Base-by-base conservation (phyloP, 352 stramenopile species). In the Globisporangium spinosum region DNA sequence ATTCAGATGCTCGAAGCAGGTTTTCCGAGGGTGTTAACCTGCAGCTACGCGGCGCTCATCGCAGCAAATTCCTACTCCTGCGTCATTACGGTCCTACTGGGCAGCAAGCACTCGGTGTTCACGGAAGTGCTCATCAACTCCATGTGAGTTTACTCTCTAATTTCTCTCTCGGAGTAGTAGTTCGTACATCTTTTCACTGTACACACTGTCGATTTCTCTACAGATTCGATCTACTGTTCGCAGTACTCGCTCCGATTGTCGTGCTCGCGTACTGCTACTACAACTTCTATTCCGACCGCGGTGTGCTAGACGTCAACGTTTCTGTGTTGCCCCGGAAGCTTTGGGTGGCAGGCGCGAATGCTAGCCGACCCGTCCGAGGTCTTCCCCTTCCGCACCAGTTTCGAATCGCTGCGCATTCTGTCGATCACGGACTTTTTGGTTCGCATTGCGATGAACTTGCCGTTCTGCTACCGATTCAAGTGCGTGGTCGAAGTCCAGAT, bases 341-440 rank as follows among this genome's bases (percentile, higher is more conserved):
- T 43, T 15, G 35, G 17, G 35, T 10, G 35, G 9, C 35, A 43
- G 35, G 35, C 35, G 35, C 35, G 35, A 15, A 40, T 8, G 35
- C 35, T 43, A 12, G 10, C 35, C 35, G 35, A 43, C 10, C 76
- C 70, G 1, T 57, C 62, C 3, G 58, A 76, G 32, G 69, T 82
- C 7, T 70, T 67, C 2, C 56, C 72, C 7, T 68, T 86, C 53
- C 72, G 68, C 12, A 40, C 62, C 2, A 75, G 51, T 6, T 73
- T 82, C 22, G 74, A 83, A 32, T 73, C 68, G 10, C 64, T 83
- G 32, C 70, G 74, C 0, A 76, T 83, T 54, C 54, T 64, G 2
- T 61, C 73, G 20, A 17, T 25, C 0, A 45, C 60, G 0, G 67
- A 80, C n/a, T 56, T 80, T 4, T 57, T 79, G 47, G 15, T 32